phyloP scores from a whole-genome alignment of 75 land plant species.

The Selaginella tamariscina region DNA sequence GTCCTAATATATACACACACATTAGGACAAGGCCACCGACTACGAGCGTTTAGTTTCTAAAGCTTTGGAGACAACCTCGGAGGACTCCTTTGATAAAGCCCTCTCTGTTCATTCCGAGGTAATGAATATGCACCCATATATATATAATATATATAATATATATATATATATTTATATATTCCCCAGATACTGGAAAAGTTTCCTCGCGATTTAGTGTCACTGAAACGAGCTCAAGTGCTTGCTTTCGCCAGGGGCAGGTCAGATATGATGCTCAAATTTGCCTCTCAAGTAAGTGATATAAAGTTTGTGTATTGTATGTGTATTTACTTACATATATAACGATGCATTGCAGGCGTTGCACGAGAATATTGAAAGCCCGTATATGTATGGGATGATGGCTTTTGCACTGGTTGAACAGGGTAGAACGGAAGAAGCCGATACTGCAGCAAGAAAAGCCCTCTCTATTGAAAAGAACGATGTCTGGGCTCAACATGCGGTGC shows the following conservation, averaged over 20 bases:
- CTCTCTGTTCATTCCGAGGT: conserved; percentile 60
- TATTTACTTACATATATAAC: too few species aligned
- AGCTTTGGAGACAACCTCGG: conserved; percentile 34
- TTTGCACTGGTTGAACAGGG: conserved; percentile 74
- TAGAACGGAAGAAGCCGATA: conserved; percentile 60
- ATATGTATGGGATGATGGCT: conserved; percentile 86
- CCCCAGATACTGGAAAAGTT: conserved; percentile 56
- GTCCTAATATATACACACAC: neutral
- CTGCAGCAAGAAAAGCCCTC: conserved; percentile 65
- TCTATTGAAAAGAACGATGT: conserved; percentile 48
- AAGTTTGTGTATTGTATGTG: neutral
- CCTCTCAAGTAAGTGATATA: conserved; percentile 44
- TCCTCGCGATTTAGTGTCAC: conserved; percentile 67
- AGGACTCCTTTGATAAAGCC: conserved; percentile 41
- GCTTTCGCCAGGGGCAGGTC: conserved; percentile 79
- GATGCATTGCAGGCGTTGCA: conserved; percentile 62
- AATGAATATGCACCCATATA: too few species aligned
- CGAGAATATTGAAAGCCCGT: conserved; percentile 41
- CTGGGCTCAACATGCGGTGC: conserved; percentile 88
- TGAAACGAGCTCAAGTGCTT: conserved; percentile 72
- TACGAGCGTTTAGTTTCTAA: conserved; percentile 68
- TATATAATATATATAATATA: too few species aligned
- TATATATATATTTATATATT: too few species aligned
- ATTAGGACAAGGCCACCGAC: conserved; percentile 46
- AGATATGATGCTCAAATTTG: conserved; percentile 49